Base-by-base conservation (phyloP, 495 filamentous ascomycete species). In the Daldinia decipiens region DNA sequence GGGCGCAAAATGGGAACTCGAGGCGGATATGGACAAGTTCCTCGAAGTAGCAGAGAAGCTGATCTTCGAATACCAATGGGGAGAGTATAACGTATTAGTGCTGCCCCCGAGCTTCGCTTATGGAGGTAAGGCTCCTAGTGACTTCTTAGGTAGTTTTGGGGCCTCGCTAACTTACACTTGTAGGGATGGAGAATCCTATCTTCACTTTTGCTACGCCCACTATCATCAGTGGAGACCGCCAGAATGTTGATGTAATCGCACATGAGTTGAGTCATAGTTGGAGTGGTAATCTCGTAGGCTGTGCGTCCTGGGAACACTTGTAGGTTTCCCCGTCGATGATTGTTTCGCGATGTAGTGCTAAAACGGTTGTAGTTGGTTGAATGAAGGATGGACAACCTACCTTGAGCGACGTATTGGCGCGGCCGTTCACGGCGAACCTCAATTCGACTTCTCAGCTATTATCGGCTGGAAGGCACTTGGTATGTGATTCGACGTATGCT, bases 211-310 rank as follows among this genome's bases (percentile, higher is more conserved):
- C 93, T 0, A 97, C 94, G 13, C 94, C 94, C 17, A 96, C 93
- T 38, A 91, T 97, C 68, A 92, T 98, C 75, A 92, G 88, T 32
- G 94, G 94, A 54, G 95, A 99, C 73, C 89, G 93, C 26, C 90
- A 96, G 72, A 99, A 99, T 70, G 85, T 99, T 5, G 95, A 97
- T 80, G 94, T 98, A 17, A 98, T 99, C 78, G 95, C 95, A 3
- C 95, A 99, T 76, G 95, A 99, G 79, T 85, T 99, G 24, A 85
- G 88, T 54, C 95, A 98, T 79, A 91, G 88, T 73, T 98, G 94
- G 93, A 94, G 91, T 70, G 95, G 95, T 13, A 99, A 99, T 73
- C 81, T 98, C 3, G 95, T 98, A 8, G 93, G 90, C 6, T 95
- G 91, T 75, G 89, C 90, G 60, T 93, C 89, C 34, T 99, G 95